Conservation (phyloP, 345 rosid genomes). For the Eucalyptus curtisii region DNA sequence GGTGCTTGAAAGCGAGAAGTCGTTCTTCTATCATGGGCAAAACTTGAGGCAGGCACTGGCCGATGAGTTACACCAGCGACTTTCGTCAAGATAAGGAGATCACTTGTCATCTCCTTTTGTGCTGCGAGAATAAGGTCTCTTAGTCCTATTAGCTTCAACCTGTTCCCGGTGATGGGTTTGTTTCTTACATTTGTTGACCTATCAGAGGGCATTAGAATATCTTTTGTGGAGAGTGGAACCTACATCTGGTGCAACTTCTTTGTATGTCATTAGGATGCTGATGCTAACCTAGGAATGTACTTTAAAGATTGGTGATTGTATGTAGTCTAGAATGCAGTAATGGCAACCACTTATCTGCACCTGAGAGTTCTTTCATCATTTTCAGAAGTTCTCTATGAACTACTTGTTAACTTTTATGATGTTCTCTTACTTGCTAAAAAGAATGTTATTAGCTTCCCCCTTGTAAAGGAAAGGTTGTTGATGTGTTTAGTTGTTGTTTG, state of each 20-base stretch:
- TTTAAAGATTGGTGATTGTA: neutral
- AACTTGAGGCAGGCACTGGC: conserved; percentile 92
- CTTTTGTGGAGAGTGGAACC: neutral
- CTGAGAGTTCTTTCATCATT: neutral
- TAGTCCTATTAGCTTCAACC: neutral
- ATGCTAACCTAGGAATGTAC: neutral
- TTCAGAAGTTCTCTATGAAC: neutral
- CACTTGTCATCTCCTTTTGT: neutral
- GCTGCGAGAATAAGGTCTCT: neutral
- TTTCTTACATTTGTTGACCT: neutral
- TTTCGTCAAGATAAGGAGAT: conserved; percentile 48
- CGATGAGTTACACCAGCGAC: conserved; percentile 91
- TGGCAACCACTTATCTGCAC: neutral
- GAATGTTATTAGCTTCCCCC: neutral
- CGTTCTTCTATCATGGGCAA: conserved; percentile 64
- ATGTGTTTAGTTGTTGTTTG: neutral
- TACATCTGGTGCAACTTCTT: neutral
- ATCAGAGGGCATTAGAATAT: neutral
- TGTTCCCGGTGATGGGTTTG: neutral
- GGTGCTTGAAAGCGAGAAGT: conserved; percentile 78
- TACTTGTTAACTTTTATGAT: neutral
- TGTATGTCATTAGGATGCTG: neutral
- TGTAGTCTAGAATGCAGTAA: neutral
- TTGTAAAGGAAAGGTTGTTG: neutral
- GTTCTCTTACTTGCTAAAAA: neutral